phyloP scores from a whole-genome alignment of 306 rosid species.

The Betula pendula region DNA sequence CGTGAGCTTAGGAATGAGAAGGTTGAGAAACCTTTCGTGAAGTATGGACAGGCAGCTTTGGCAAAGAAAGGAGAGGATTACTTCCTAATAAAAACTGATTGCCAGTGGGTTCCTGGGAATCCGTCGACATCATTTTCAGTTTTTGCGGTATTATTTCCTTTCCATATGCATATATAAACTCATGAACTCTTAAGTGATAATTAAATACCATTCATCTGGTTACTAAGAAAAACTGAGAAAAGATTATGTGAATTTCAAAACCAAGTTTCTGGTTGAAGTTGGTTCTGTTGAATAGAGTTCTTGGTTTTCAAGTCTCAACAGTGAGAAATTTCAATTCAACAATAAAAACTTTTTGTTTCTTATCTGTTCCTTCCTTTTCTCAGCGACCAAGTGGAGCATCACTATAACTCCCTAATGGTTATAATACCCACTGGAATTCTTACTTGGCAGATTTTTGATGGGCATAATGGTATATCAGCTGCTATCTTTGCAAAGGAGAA shows the following conservation, averaged over 20 bases:
- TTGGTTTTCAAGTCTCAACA: constrained; percentile 14
- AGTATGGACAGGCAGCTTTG: constrained; percentile 97
- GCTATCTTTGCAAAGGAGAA: constrained; percentile 89
- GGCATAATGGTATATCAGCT: constrained; percentile 97
- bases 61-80: constrained; percentile 99
- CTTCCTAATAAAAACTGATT: constrained; percentile 79
- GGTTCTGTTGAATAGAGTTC: constrained; percentile 18
- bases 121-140: constrained; percentile 77
- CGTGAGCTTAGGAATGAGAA: constrained; percentile 82
- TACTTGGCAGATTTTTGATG: constrained; percentile 83
- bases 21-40: constrained; percentile 77
- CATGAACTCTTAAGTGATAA: constrained; percentile 3
- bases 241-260: background rate
- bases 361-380: constrained; percentile 38
- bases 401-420: constrained; percentile 30
- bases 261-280: background rate
- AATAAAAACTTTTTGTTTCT: constrained; percentile 18
- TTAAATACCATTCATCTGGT: background rate
- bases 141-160: constrained; percentile 70
- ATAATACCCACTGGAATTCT: constrained; percentile 44
- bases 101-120: constrained; percentile 73
- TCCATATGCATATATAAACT: constrained; percentile 2
- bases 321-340: constrained; percentile 20
- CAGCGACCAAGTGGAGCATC: constrained; percentile 29
- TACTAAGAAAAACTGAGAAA: background rate